Conservation (phyloP, 768 basidiomycete species). For the Kwoniella pini region DNA sequence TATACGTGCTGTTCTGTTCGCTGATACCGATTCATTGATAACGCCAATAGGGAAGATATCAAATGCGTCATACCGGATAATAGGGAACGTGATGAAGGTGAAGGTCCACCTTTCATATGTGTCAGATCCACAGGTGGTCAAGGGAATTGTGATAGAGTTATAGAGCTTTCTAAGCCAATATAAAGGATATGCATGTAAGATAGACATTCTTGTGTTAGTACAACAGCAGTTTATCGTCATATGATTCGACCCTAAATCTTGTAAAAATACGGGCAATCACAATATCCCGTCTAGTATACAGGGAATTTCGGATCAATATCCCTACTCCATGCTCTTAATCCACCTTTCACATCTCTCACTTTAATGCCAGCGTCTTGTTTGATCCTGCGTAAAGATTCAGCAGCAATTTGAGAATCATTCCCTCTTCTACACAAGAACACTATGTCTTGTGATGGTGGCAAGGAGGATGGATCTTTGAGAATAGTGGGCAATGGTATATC, state of each 20-base stretch:
- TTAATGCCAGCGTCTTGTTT: slow-evolving; percentile 52
- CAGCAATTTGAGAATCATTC: slow-evolving; percentile 91
- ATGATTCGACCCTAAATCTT: no score
- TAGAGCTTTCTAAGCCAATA: slow-evolving; percentile 32
- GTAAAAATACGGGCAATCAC: no score
- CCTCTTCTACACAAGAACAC: slow-evolving; percentile 82
- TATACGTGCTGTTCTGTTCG: neutral
- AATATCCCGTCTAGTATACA: slow-evolving; percentile 67
- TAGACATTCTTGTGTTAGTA: neutral
- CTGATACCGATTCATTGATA: neutral
- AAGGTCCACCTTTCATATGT: slow-evolving; percentile 48
- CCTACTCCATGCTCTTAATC: slow-evolving; percentile 74
- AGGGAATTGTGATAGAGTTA: slow-evolving; percentile 33
- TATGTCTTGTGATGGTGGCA: slow-evolving; percentile 48
- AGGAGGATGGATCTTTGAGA: slow-evolving; percentile 61
- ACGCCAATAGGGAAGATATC: slow-evolving; percentile 37
- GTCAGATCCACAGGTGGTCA: slow-evolving; percentile 25
- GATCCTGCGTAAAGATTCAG: slow-evolving; percentile 60
- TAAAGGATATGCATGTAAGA: slow-evolving; percentile 14
- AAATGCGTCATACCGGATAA: slow-evolving; percentile 46
- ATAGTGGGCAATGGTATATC: slow-evolving; percentile 73
- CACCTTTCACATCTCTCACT: slow-evolving; percentile 68
- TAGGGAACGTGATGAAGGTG: slow-evolving; percentile 43
- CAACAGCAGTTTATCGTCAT: no score
- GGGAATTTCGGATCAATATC: slow-evolving; percentile 77